These are phyloP conservation scores for Uromyces viciae-fabae DNA, from an alignment of 1,284 basidiomycete genomes.

Conservation along the genomic window DNA sequence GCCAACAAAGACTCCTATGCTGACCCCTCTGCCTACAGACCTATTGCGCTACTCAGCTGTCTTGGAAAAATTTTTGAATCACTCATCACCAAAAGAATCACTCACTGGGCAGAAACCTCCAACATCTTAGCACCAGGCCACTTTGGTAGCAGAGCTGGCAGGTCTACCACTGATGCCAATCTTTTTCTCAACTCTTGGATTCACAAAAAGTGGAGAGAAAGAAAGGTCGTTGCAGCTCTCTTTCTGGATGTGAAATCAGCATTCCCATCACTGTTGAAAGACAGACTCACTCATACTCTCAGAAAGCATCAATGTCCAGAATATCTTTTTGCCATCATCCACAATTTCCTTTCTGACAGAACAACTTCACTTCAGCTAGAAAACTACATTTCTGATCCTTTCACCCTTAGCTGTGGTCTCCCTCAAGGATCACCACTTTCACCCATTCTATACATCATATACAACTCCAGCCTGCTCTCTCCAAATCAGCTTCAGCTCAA, in stretches of 20 bases:
- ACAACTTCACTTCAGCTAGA: neutral
- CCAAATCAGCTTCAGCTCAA: neutral
- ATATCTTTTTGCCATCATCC: neutral
- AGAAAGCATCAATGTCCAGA: neutral
- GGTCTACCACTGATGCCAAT: neutral
- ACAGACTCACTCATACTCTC: neutral
- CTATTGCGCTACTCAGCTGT: neutral
- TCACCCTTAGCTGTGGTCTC: neutral
- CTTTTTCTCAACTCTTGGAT: conserved; percentile 4
- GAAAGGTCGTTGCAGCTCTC: neutral
- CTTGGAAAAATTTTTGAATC: neutral
- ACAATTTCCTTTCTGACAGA: neutral
- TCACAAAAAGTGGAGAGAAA: neutral
- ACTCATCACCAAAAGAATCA: neutral
- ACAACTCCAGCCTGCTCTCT: neutral
- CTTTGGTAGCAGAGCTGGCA: neutral
- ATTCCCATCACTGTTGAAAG: neutral
- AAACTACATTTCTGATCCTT: neutral
- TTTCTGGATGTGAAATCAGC: conserved; percentile 28
- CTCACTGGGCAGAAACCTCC: neutral
- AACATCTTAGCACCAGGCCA: neutral
- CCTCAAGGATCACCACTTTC: conserved; percentile 10
- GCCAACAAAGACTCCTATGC: neutral
- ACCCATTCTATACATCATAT: neutral
- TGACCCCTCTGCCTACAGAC: neutral